These are phyloP conservation scores for Penicillium soppii DNA, from an alignment of 495 filamentous ascomycete genomes.

Conservation along the genomic window DNA sequence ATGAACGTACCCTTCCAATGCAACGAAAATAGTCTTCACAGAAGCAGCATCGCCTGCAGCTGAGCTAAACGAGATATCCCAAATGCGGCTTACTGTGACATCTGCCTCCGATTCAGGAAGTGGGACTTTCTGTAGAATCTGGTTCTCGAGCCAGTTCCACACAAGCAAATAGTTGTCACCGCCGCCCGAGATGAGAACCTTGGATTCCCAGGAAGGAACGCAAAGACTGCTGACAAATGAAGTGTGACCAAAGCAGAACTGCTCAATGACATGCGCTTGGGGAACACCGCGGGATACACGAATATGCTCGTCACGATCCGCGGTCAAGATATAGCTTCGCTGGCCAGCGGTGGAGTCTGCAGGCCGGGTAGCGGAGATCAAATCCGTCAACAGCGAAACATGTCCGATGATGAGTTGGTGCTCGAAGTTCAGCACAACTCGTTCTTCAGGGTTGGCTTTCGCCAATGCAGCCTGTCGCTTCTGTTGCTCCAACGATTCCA, in stretches of 20 bases:
- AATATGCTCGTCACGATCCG: conserved; percentile 96
- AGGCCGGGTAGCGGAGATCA: conserved; percentile 49
- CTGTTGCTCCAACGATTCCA: conserved; percentile 72
- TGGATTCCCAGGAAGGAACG: conserved; percentile 51
- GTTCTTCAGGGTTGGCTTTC: conserved; percentile 38
- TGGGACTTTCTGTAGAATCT: conserved; percentile 49
- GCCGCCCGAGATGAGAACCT: conserved; percentile 77
- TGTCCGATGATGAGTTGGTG: conserved; percentile 81
- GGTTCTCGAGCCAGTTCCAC: conserved; percentile 74
- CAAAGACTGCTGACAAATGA: conserved; percentile 78
- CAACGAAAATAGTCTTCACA: conserved; percentile 51
- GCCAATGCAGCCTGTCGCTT: conserved; percentile 35
- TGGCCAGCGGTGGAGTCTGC: conserved; percentile 21
- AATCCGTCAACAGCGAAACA: conserved; percentile 86
- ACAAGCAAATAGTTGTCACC: conserved; percentile 75
- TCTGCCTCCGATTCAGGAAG: conserved; percentile 26
- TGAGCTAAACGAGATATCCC: conserved; percentile 27
- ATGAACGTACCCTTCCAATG: conserved; percentile 63
- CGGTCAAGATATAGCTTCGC: conserved; percentile 75
- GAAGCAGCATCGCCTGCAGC: conserved; percentile 6
- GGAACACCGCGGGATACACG: conserved; percentile 81
- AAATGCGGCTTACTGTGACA: conserved; percentile 37
- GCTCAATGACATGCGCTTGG: conserved; percentile 85
- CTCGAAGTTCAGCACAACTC: conserved; percentile 57
- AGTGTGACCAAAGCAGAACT: conserved; percentile 81